Percentiles rank a stretch among this genome's conserved stretches.
Conservation (phyloP, 768 basidiomycete species). For the Kwoniella newhampshirensis region DNA sequence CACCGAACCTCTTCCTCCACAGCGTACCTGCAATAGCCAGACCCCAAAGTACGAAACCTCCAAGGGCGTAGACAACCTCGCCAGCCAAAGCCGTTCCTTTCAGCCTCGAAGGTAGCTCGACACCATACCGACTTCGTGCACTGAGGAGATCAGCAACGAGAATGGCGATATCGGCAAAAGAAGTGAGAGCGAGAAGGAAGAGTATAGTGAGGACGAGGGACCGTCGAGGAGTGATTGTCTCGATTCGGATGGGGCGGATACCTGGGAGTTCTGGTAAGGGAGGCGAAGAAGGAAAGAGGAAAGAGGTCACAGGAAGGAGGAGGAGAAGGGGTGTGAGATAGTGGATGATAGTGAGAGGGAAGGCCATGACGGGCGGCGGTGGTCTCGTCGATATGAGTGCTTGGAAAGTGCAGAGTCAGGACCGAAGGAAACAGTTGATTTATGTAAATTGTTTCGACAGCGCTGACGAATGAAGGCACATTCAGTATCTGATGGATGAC, state of each 20-base stretch:
- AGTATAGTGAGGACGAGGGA: constrained; percentile 71
- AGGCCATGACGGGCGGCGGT: constrained; percentile 5
- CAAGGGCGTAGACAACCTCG: constrained; percentile 34
- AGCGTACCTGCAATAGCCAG: constrained; percentile 30
- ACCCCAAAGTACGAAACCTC: constrained; percentile 39
- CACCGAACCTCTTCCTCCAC: constrained; percentile 38
- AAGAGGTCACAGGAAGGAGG: constrained; percentile 29
- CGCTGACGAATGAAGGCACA: no score
- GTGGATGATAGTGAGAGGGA: constrained; percentile 30
- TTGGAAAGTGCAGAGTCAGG: no score
- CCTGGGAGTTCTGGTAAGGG: constrained; percentile 28
- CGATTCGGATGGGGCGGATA: constrained; percentile 53
- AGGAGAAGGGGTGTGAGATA: constrained; percentile 38
- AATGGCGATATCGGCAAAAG: constrained; percentile 72
- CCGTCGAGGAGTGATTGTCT: constrained; percentile 71
- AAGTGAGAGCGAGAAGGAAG: constrained; percentile 69
- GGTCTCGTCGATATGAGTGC: no score
- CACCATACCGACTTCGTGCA: constrained; percentile 63
- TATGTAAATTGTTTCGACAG: no score
- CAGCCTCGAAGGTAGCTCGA: constrained; percentile 6
- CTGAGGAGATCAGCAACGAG: constrained; percentile 68
- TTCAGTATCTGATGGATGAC: no score
- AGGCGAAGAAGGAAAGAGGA: constrained; percentile 21
- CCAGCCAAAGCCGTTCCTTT: constrained; percentile 11
- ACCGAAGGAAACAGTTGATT: no score